Evolutionary conservation across 2,329 filamentous ascomycete species (phyloP).

Genomic region (Cercospora canescens): DNA sequence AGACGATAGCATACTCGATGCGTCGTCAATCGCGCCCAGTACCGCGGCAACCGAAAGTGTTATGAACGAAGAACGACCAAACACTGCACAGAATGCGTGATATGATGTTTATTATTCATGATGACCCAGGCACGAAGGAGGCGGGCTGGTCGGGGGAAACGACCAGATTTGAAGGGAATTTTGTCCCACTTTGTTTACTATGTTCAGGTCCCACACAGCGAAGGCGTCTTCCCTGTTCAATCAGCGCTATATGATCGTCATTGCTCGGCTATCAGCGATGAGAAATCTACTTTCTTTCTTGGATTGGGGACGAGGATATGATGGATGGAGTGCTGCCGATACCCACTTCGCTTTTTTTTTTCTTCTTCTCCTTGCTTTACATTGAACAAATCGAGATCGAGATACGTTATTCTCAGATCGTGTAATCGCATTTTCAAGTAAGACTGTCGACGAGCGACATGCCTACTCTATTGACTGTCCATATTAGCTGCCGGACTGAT

Average conservation of each 20-base stretch:
- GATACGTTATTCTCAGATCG: neutral
- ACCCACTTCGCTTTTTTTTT: neutral
- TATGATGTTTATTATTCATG: neutral
- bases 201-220: slow-evolving; percentile 10
- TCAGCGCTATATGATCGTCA: slow-evolving; percentile 7
- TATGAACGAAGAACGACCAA: slow-evolving; percentile 8
- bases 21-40: slow-evolving; percentile 10
- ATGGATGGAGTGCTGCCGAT: slow-evolving; percentile 2
- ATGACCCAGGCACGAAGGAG: neutral
- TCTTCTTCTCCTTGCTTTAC: neutral
- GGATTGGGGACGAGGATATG: neutral
- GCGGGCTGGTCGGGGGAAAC: neutral
- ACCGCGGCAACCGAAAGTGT: slow-evolving; percentile 14
- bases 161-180: neutral
- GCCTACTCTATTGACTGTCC: neutral
- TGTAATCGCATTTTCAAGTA: neutral
- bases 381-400: neutral
- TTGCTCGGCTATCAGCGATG: neutral
- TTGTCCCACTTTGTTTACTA: slow-evolving; percentile 4
- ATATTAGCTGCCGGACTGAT: neutral
- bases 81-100: slow-evolving; percentile 13
- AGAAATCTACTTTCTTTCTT: neutral
- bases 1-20: slow-evolving; percentile 10
- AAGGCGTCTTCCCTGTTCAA: slow-evolving; percentile 5
- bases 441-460: neutral